Evolutionary conservation across 345 rosid species (phyloP), one percentile per base, ranked within the genome.

Genomic region (Gossypium bickii): DNA sequence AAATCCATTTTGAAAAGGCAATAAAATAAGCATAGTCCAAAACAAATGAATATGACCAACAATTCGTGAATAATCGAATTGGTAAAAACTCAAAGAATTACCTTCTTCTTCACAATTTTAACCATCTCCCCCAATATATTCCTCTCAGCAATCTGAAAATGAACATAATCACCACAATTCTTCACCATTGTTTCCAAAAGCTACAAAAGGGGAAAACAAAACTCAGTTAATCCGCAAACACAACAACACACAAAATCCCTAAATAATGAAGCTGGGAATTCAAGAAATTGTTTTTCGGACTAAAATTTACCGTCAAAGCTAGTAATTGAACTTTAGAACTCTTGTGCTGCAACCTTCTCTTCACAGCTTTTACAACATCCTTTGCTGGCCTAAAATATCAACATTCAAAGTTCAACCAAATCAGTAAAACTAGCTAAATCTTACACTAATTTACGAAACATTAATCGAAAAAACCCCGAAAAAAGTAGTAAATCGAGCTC

Each of bases 121-220:
- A 96, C 92, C 98, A 96, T 89, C 76, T 96, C 98, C 9, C 92
- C 95, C 67, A 92, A 77, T 41, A 96, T 75, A 77, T 89, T 92
- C 78, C 88, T 93, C 80, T 96, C 98, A 0, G 87, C 92, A 82
- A 93, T 92, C 85, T 93, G 97, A 79, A 84, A 89, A 79, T 93
- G 99, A 67, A 93, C 86, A 75, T 75, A 85, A 72, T 93, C 99
- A 75, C 99, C 95, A 58, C 99, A 96, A 81, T 96, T 96, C 87
- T 93, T 93, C 69, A 96, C 95, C 91, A 93, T 84, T 1, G 98
- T 88, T 82, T 96, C 98, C 85, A 96, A 84, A 75, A 96, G 97
- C 97, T 96, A 68, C 75, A 82, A 44, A 77, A 0, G 44, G 56
- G 75, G 27, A 74, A 34, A 15, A 70, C 3, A 3, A 7, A n/a